Base-by-base conservation (phyloP, 805 yeast species). In the Hanseniaspora nectarophila region DNA sequence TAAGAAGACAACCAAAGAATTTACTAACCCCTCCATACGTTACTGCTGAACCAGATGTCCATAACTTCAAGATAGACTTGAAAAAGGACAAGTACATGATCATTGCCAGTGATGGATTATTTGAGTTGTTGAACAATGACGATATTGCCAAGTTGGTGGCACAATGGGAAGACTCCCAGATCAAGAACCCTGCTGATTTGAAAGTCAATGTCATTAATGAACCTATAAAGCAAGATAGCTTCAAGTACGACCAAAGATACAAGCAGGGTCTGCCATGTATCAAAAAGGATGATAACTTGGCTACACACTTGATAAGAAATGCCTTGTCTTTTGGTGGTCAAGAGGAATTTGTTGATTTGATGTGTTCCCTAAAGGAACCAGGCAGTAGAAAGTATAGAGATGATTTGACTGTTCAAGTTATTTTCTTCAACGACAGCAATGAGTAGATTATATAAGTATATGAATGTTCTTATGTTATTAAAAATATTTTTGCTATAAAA, bases 321-420 rank as follows among this genome's bases (percentile, higher is more conserved):
- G 97, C 98, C 0, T 72, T 92, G 54, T 79, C 86, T 54, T 95
- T 96, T 6, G 82, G 83, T 23, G 96, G 95, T 0, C 81, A 85
- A 37, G 78, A 79, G 57, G 96, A 90, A 56, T 89, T 87, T 59
- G 88, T 89, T 2, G 79, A 89, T 21, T 85, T 92, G 77, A 70
- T 92, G 55, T 82, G 88, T 16, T 82, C 92, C 51, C 87, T 92
- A 50, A 97, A 97, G 18, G 77, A 88, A 16, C 97, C 97, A 1
- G 75, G 84, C 59, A 83, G 95, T 20, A 79, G 98, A 67, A 75
- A 87, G 43, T 90, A 89, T 67, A 79, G 98, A 65, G 98, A 92
- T 68, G 98, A 92, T 66, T 73, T 92, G 63, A 89, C 97, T 0
- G 97, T 89, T 5, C 87, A 96, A 2, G 98, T 92, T 23, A 86